Evolutionary conservation across 106 monocot genomes (phyloP), one percentile per base, ranked within the genome.

Genomic region (Dactylorhiza incarnata): DNA sequence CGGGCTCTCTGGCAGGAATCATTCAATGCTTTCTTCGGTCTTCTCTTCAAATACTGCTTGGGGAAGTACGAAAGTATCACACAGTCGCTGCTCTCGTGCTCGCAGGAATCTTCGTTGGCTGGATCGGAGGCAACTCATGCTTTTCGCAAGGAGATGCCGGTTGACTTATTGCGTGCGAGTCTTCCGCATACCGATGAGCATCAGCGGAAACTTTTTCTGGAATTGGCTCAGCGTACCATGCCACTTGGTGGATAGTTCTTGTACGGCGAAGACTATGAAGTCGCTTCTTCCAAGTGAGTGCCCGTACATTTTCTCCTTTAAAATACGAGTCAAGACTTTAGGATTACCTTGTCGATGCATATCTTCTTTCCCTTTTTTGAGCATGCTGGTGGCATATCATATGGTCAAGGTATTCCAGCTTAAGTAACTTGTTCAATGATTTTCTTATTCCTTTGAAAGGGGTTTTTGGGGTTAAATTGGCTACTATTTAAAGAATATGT

Each of bases 21-120:
- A 19, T 85, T 85, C 66, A 78, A 85, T 79, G 81, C 85, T 1
- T 85, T 85, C 72, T 85, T 85, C 66, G 78, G 51, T n/a, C 85
- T 85, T 73, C 78, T 85, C 7, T 76, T 75, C 6, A 81, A 78
- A 49, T 85, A 85, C 68, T 85, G 85, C 29, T 51, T 37, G 24
- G 78, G 71, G 55, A 85, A 85, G 19, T 85, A 85, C 46, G 85
- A 85, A 17, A 72, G 73, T 49, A 68, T 86, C 46, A 73, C 78
- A 65, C 80, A 81, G 43, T 68, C 84, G 29, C 45, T 81, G 50
- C 49, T 62, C 14, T n/a, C 68, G 76, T 73, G 76, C 37, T 61
- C 72, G 16, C 74, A 74, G 16, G 69, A 74, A 48, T 19, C 46
- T 59, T 58, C 44, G 0, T 16, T 76, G 24, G 43, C 55, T 58